Conservation (phyloP, 805 yeast species). For the Zygosaccharomyces pseudorouxii region DNA sequence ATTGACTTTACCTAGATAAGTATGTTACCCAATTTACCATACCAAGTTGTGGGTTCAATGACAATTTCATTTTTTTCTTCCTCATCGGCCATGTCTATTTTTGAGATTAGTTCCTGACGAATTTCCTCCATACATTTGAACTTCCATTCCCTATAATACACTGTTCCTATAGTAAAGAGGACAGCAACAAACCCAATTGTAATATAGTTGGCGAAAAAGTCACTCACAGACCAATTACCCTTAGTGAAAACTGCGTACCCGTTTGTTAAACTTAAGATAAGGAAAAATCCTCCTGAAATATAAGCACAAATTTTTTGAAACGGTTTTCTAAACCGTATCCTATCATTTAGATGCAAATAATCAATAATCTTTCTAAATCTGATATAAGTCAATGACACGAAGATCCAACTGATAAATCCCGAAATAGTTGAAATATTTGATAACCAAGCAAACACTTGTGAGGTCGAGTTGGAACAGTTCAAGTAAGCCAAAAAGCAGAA, state of each 20-base stretch:
- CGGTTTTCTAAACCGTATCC: not conserved
- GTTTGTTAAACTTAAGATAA: not conserved
- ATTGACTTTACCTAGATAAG: not conserved
- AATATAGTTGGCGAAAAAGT: not conserved
- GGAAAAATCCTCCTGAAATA: not conserved
- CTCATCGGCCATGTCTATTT: not conserved
- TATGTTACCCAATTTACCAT: no score
- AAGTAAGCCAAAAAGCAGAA: constrained; percentile 46
- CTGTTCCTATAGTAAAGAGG: not conserved
- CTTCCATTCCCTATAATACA: not conserved
- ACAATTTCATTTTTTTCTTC: not conserved
- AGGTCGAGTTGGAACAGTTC: constrained; percentile 45
- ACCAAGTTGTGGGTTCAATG: not conserved
- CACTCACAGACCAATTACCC: not conserved
- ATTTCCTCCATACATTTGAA: not conserved
- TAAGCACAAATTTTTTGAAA: not conserved
- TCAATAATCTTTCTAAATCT: constrained; percentile 52
- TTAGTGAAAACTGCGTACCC: not conserved
- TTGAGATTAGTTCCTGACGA: not conserved
- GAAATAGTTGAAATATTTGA: constrained; percentile 56
- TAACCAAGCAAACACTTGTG: constrained; percentile 56
- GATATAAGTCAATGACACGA: constrained; percentile 44
- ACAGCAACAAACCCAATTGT: not conserved
- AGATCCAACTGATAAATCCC: constrained; percentile 55
- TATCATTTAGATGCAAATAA: not conserved